phyloP scores from a whole-genome alignment of 108 stramenopile species.

The Cylindrotheca closterium region DNA sequence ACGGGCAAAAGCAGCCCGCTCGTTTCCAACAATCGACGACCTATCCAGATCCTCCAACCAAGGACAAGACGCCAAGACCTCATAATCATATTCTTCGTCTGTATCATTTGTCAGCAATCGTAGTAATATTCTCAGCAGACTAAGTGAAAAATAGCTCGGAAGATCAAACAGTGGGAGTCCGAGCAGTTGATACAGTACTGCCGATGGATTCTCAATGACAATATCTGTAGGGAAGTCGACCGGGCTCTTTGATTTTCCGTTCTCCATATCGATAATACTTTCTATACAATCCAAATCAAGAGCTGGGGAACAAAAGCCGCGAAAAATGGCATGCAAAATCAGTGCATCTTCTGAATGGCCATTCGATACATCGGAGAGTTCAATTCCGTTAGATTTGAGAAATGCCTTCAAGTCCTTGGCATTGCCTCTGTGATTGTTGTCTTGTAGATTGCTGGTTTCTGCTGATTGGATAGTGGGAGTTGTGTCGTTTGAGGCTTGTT shows the following conservation, averaged over 20 bases:
- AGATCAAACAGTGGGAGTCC: conserved; percentile 11
- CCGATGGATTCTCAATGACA: conserved; percentile 17
- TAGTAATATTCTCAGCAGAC: conserved; percentile 60
- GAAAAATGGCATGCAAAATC: conserved; percentile 53
- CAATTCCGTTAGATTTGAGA: no score
- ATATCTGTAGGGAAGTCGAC: conserved; percentile 12
- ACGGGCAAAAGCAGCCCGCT: not conserved
- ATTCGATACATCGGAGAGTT: not conserved
- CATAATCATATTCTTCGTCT: conserved; percentile 57
- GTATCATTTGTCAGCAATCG: conserved; percentile 56
- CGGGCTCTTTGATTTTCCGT: not conserved
- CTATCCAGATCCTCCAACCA: conserved; percentile 18
- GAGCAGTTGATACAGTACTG: conserved; percentile 4
- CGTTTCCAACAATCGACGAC: not conserved
- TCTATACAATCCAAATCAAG: conserved; percentile 38
- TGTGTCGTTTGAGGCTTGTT: not conserved
- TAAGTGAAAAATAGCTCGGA: conserved; percentile 48
- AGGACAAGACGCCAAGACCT: conserved; percentile 36
- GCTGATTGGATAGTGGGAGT: not conserved
- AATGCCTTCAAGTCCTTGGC: not conserved
- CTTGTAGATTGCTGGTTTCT: not conserved
- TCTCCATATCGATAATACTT: conserved; percentile 36
- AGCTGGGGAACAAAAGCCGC: conserved; percentile 51
- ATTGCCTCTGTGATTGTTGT: not conserved
- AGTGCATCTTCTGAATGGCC: conserved; percentile 2